phyloP scores from a whole-genome alignment of 1,139 yeast species.

The Blastobotrys persicus region DNA sequence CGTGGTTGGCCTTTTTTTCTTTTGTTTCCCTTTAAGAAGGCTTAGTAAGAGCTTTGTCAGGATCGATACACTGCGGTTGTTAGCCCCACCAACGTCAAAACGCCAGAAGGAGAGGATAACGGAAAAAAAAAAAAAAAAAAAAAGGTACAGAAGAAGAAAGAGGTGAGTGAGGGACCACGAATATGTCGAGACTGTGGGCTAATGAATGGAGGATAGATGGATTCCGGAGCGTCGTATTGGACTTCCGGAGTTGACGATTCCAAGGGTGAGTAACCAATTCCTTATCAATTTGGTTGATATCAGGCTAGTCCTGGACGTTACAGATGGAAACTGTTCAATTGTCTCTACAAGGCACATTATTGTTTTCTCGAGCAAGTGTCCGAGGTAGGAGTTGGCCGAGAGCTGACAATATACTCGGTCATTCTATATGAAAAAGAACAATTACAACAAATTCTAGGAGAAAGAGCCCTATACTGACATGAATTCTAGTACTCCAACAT shows the following conservation, averaged over 20 bases:
- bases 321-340: too few relatives aligned
- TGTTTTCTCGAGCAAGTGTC: too few relatives aligned
- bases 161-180: not conserved
- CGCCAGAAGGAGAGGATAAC: too few relatives aligned
- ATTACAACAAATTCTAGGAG: too few relatives aligned
- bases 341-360: too few relatives aligned
- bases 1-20: not conserved
- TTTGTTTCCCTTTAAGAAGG: too few relatives aligned
- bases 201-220: constrained; percentile 2
- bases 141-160: not conserved
- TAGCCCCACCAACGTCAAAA: not conserved
- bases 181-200: not conserved
- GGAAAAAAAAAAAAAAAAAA: too few relatives aligned
- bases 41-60: not conserved
- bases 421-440: too few relatives aligned
- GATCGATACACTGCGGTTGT: not conserved
- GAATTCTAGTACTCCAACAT: constrained; percentile 1
- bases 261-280: constrained; percentile 6
- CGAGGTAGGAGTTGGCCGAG: too few relatives aligned
- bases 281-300: too few relatives aligned
- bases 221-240: constrained; percentile 9
- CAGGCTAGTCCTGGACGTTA: too few relatives aligned
- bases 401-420: not conserved
- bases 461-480: too few relatives aligned
- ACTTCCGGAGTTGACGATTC: constrained; percentile 6